phyloP scores from a whole-genome alignment of 768 basidiomycete species.

The Albatrellus ellisii region DNA sequence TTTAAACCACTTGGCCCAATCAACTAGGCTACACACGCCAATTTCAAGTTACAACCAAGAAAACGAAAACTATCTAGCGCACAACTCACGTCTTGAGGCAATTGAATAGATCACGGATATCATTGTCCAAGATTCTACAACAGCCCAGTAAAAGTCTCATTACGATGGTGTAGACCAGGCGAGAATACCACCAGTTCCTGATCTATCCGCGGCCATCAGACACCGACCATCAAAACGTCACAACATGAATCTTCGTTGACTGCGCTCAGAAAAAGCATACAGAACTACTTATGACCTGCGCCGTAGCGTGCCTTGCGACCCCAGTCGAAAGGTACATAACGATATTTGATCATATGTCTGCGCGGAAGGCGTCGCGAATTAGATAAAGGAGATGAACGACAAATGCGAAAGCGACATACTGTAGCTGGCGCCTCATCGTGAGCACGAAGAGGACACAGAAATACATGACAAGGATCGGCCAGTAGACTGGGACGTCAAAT shows the following conservation, averaged over 20 bases:
- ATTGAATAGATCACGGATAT: no score
- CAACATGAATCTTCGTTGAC: neutral
- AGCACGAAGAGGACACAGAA: slow-evolving; percentile 91
- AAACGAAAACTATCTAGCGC: no score
- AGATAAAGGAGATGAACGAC: neutral
- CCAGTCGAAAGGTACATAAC: slow-evolving; percentile 91
- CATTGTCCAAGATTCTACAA: no score
- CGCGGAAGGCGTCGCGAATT: slow-evolving; percentile 2
- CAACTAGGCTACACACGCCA: no score
- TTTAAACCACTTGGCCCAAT: no score
- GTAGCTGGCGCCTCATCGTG: slow-evolving; percentile 93
- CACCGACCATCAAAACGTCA: no score
- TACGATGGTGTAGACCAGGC: no score
- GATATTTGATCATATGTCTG: slow-evolving; percentile 99
- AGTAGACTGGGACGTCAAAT: slow-evolving; percentile 97
- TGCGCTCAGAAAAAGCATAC: neutral
- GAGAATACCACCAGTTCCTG: no score
- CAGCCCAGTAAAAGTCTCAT: no score
- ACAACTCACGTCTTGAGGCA: no score
- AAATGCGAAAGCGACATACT: slow-evolving; percentile 38
- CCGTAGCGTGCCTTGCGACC: slow-evolving; percentile 89
- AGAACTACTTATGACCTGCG: slow-evolving; percentile 30
- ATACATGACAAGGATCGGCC: slow-evolving; percentile 97
- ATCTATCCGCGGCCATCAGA: no score
- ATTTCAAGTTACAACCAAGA: no score